Percentiles rank a stretch among this genome's conserved stretches.
These are phyloP conservation scores for Nigrospora osmanthi DNA, from an alignment of 2,329 filamentous ascomycete genomes.

Conservation along the genomic window DNA sequence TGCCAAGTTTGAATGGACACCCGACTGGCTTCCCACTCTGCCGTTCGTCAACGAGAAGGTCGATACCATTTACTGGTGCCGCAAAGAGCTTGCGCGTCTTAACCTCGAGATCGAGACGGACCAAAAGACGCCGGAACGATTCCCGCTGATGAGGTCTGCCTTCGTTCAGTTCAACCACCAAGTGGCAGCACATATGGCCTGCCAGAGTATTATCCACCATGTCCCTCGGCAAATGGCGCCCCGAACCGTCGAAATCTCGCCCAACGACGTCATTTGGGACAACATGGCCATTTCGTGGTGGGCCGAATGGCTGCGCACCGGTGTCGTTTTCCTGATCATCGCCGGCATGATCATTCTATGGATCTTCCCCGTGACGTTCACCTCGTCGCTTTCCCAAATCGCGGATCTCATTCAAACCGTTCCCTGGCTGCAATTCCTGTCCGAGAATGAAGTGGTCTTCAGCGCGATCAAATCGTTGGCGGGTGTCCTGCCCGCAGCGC, in stretches of 20 bases:
- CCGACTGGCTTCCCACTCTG: conserved; percentile 67
- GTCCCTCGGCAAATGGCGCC: conserved; percentile 90
- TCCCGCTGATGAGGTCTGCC: conserved; percentile 88
- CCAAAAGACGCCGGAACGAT: conserved; percentile 76
- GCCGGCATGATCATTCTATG: conserved; percentile 76
- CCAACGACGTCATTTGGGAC: conserved; percentile 89
- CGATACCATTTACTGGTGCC: conserved; percentile 88
- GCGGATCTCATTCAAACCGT: conserved; percentile 58
- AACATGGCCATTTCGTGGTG: conserved; percentile 97
- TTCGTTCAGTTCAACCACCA: conserved; percentile 99
- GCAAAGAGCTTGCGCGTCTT: conserved; percentile 75
- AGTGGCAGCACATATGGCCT: conserved; percentile 96
- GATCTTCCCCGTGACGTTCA: conserved; percentile 86
- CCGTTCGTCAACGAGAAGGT: conserved; percentile 82
- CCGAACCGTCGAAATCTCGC: conserved; percentile 85
- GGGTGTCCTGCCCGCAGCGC: conserved; percentile 75
- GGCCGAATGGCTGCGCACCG: conserved; percentile 71
- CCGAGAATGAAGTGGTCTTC: conserved; percentile 48
- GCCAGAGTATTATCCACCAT: conserved; percentile 85
- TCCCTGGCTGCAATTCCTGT: conserved; percentile 64
- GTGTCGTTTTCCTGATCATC: conserved; percentile 57
- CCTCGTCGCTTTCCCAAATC: conserved; percentile 74
- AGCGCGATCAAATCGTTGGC: conserved; percentile 60
- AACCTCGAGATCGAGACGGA: conserved; percentile 91
- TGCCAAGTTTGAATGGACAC: conserved; percentile 47